Conservation (phyloP, 352 stramenopile species). For the Phytophthora sp. region DNA sequence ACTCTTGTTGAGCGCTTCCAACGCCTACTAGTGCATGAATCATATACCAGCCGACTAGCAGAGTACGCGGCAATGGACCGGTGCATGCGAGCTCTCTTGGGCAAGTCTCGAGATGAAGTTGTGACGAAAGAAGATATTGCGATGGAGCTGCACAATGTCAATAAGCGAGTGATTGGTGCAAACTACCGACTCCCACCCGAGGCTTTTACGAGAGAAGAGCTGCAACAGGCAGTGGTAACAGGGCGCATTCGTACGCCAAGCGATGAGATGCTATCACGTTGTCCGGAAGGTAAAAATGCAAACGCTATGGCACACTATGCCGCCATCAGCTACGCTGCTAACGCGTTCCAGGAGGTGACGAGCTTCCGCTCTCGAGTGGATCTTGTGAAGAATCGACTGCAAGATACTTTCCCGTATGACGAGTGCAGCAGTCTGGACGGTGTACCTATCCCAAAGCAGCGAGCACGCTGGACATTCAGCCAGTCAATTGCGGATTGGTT, state of each 20-base stretch:
- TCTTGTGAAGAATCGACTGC: slow-evolving; percentile 35
- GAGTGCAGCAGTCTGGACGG: slow-evolving; percentile 45
- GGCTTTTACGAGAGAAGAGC: slow-evolving; percentile 72
- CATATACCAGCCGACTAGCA: slow-evolving; percentile 61
- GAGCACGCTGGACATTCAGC: slow-evolving; percentile 47
- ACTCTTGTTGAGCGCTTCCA: slow-evolving; percentile 75
- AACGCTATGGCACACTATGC: slow-evolving; percentile 73
- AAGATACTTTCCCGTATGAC: slow-evolving; percentile 57
- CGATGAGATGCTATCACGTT: slow-evolving; percentile 52
- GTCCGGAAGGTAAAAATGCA: slow-evolving; percentile 56
- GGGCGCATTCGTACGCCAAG: slow-evolving; percentile 63
- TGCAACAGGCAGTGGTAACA: slow-evolving; percentile 44
- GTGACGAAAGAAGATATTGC: slow-evolving; percentile 82
- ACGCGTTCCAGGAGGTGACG: slow-evolving; percentile 63
- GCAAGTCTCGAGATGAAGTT: slow-evolving; percentile 45
- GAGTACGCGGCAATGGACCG: slow-evolving; percentile 71
- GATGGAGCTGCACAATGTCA: slow-evolving; percentile 46
- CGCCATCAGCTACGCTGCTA: slow-evolving; percentile 59
- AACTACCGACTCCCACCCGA: slow-evolving; percentile 59
- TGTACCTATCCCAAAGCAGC: slow-evolving; percentile 54
- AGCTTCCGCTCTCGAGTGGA: slow-evolving; percentile 65
- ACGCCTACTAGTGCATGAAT: slow-evolving; percentile 69
- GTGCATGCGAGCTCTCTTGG: slow-evolving; percentile 63
- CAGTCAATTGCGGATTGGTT: slow-evolving; percentile 67
- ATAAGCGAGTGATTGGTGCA: slow-evolving; percentile 15